Evolutionary conservation across 129 eudicot genomes (phyloP), one percentile per base, ranked within the genome.

Genomic region (Heracleum sosnowskyi): DNA sequence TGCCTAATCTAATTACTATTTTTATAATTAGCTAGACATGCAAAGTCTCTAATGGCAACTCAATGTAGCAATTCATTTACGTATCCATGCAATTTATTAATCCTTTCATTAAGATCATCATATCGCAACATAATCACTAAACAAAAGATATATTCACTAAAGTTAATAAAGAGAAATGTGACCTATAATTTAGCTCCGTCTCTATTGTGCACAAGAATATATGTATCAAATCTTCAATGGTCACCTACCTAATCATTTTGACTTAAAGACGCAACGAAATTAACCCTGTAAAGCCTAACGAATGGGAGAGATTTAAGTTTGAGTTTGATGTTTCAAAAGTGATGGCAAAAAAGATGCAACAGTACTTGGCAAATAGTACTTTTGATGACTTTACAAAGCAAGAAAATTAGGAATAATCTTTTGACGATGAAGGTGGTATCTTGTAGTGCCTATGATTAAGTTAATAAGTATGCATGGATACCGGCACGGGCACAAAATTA

Each of bases 321-420:
- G 79, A 64, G 75, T 2, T 53, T 63, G 83, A 62, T 80, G 55
- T 73, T 42, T n/a, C 76, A 72, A 72, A 72, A 41, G 51, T 41
- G 18, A 15, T 29, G 1, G 34, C 76, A 70, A 55, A 55, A 80
- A 73, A 78, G 20, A 45, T 51, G 29, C 4, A 20, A 41, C 69
- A n/a, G n/a, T n/a, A 79, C 82, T 69, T 7, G 74, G n/a, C 16
- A 51, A 68, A 69, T 49, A 41, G 83, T 35, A 62, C 35, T 63
- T 33, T 26, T 17, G 29, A 68, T 68, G 29, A 60, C 45, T 53
- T 80, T 62, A n/a, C n/a, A 57, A 53, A 55, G 78, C 24, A 79
- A 55, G 78, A 79, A 72, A 53, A n/a, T n/a, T n/a, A 64, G 66
- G 78, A n/a, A 42, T 60, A 62, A 39, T 36, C 66, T 74, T 74